A percentile compares a stretch with the other conserved stretches of the same genome.
These are phyloP conservation scores for Periconia sp. DNA, from an alignment of 2,329 filamentous ascomycete genomes.

Conservation along the genomic window DNA sequence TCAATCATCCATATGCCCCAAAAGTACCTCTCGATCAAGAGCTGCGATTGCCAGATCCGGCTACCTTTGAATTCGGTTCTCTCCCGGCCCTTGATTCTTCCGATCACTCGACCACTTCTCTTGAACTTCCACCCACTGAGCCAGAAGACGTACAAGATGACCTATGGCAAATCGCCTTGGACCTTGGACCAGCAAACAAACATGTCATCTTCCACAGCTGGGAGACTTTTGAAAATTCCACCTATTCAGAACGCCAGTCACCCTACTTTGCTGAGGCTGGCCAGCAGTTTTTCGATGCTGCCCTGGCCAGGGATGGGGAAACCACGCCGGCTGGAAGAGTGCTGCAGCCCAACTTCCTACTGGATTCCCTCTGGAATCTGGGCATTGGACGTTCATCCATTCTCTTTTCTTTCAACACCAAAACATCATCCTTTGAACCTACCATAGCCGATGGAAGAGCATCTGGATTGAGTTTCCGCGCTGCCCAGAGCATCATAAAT, in stretches of 20 bases:
- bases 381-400: conserved; percentile 71
- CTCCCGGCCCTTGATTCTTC: conserved; percentile 37
- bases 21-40: conserved; percentile 36
- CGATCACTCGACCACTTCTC: conserved; percentile 33
- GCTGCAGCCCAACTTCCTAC: conserved; percentile 39
- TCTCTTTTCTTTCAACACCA: conserved; percentile 65
- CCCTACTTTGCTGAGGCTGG: conserved; percentile 71
- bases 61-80: conserved; percentile 43
- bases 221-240: conserved; percentile 62
- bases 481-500: conserved; percentile 56
- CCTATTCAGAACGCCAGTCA: conserved; percentile 46
- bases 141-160: conserved; percentile 21
- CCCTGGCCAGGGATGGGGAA: conserved; percentile 48
- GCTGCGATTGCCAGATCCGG: conserved; percentile 41
- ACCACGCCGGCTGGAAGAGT: conserved; percentile 41
- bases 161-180: conserved; percentile 43
- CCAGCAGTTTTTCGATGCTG: conserved; percentile 65
- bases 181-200: conserved; percentile 34
- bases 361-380: conserved; percentile 63
- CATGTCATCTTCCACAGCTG: conserved; percentile 61
- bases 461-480: conserved; percentile 53
- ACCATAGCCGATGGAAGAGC: conserved; percentile 49
- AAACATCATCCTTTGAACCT: conserved; percentile 55
- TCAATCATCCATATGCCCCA: conserved; percentile 45
- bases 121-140: conserved; percentile 24